Evolutionary conservation across 805 yeast species (phyloP).

Genomic region (Alloascoidea africana): DNA sequence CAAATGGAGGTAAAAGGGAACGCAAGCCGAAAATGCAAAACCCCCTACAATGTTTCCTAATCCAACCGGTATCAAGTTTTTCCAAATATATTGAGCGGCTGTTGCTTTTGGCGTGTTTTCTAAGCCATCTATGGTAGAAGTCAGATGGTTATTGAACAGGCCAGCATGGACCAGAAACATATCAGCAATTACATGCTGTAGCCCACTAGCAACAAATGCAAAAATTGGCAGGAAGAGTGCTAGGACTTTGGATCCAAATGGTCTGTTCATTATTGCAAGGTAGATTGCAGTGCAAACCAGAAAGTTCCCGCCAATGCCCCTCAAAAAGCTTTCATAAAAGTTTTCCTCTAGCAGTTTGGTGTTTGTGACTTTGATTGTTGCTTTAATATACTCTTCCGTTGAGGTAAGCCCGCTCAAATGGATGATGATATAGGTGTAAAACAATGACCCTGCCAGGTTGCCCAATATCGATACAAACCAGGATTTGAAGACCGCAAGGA

Average conservation of each 20-base stretch:
- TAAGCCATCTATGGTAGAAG: no score
- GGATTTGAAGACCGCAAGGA: conserved; percentile 47
- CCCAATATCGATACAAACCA: conserved; percentile 57
- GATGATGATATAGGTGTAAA: conserved; percentile 51
- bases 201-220: conserved; percentile 60
- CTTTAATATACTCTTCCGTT: conserved; percentile 25
- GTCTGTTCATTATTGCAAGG: conserved; percentile 63
- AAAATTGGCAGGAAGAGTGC: conserved; percentile 53
- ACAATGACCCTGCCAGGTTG: conserved; percentile 48
- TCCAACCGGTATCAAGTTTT: conserved; percentile 48
- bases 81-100: conserved; percentile 57
- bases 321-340: conserved; percentile 39
- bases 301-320: conserved; percentile 58
- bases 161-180: conserved; percentile 55
- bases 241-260: conserved; percentile 55
- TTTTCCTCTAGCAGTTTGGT: conserved; percentile 25
- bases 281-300: conserved; percentile 61
- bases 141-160: no score
- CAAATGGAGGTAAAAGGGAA: conserved; percentile 63
- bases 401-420: conserved; percentile 36
- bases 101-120: conserved; percentile 47
- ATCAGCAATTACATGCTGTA: conserved; percentile 68
- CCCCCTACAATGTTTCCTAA: conserved; percentile 72
- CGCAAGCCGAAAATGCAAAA: conserved; percentile 35
- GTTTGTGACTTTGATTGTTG: conserved; percentile 31